Evolutionary conservation across 106 monocot genomes (phyloP).

Genomic region (Phalaenopsis aphrodite): DNA sequence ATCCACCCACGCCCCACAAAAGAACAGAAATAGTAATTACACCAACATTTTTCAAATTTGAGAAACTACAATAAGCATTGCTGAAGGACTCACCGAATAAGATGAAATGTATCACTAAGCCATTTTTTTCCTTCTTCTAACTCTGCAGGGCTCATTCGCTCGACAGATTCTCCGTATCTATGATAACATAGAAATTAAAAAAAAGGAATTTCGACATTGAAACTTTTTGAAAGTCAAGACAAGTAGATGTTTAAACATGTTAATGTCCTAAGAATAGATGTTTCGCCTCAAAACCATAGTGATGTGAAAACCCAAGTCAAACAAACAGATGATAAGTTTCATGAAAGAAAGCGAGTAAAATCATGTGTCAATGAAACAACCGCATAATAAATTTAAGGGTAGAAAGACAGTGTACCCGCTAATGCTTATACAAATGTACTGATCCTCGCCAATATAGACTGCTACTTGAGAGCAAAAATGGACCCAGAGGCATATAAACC

Average conservation of each 20-base stretch:
- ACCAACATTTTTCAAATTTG: background rate
- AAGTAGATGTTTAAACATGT: background rate
- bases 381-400: background rate
- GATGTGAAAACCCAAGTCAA: background rate
- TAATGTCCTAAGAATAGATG: no score
- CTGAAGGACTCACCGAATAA: constrained; percentile 49
- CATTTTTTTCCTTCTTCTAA: constrained; percentile 84
- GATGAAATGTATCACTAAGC: constrained; percentile 69
- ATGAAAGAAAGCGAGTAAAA: background rate
- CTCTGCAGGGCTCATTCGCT: constrained; percentile 64
- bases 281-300: background rate
- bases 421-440: background rate
- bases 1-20: background rate
- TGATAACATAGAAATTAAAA: background rate
- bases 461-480: background rate
- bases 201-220: background rate
- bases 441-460: background rate
- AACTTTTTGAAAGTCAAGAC: background rate
- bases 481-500: background rate
- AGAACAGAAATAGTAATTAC: background rate
- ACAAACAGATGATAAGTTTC: background rate
- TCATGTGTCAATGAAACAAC: background rate
- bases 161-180: constrained; percentile 55
- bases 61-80: background rate
- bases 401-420: background rate